These are phyloP conservation scores for Candida xyloterini DNA, from an alignment of 805 yeast species.

Conservation along the genomic window DNA sequence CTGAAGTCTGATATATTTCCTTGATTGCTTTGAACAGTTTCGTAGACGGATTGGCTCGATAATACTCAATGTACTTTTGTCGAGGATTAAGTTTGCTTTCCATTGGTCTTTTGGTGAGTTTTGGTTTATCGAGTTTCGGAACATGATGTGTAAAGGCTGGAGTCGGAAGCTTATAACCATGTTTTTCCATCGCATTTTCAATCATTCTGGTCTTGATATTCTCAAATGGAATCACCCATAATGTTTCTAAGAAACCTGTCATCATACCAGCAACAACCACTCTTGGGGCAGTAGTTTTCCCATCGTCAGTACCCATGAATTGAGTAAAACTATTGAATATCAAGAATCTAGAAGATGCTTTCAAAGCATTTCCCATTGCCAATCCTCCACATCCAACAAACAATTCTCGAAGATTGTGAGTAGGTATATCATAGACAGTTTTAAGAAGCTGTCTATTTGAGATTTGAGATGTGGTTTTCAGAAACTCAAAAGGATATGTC, in stretches of 20 bases:
- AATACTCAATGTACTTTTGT: constrained; percentile 27
- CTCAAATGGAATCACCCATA: constrained; percentile 89
- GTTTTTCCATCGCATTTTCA: constrained; percentile 51
- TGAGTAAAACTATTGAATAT: constrained; percentile 73
- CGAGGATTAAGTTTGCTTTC: constrained; percentile 6
- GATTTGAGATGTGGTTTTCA: constrained; percentile 64
- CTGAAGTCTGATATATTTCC: constrained; percentile 72
- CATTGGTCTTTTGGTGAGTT: constrained; percentile 16
- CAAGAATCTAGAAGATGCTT: constrained; percentile 69
- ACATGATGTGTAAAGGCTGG: constrained; percentile 5
- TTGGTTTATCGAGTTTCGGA: constrained; percentile 22
- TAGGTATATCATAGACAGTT: constrained; percentile 35
- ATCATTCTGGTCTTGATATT: constrained; percentile 78
- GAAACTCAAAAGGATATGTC: constrained; percentile 69
- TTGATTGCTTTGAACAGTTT: constrained; percentile 50
- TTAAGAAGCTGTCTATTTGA: constrained; percentile 38
- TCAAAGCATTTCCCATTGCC: constrained; percentile 69
- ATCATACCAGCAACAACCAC: constrained; percentile 79
- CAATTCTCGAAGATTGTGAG: constrained; percentile 28
- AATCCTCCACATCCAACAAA: constrained; percentile 71
- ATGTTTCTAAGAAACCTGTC: constrained; percentile 79
- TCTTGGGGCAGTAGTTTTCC: constrained; percentile 73
- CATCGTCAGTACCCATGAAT: constrained; percentile 56
- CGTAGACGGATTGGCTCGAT: constrained; percentile 52
- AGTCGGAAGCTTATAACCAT: constrained; percentile 29